Evolutionary conservation across 495 filamentous ascomycete species (phyloP).

Genomic region (Aspergillus affinis): DNA sequence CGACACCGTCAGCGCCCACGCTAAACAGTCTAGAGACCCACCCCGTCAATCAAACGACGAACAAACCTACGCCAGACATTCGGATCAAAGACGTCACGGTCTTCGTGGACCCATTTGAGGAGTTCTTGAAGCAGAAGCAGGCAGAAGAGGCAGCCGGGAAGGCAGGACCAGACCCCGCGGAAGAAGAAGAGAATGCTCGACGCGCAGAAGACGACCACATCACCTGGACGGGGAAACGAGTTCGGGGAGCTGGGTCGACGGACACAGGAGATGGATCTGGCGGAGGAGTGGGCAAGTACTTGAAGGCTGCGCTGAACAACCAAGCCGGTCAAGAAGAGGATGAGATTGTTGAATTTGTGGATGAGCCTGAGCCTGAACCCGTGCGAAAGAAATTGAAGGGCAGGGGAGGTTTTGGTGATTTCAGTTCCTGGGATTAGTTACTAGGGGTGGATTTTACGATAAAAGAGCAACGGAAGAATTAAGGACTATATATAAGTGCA

Average conservation of each 20-base stretch:
- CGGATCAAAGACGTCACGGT: slow-evolving; percentile 79
- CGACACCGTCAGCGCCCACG: slow-evolving; percentile 57
- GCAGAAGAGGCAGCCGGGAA: slow-evolving; percentile 47
- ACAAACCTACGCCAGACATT: slow-evolving; percentile 72
- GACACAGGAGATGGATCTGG: slow-evolving; percentile 41
- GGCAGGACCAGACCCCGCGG: slow-evolving; percentile 34
- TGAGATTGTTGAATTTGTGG: slow-evolving; percentile 59
- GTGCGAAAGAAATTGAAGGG: slow-evolving; percentile 77
- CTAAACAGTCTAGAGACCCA: slow-evolving; percentile 71
- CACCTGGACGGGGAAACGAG: slow-evolving; percentile 89
- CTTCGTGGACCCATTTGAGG: slow-evolving; percentile 94
- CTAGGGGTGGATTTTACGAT: not conserved
- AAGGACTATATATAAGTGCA: not conserved
- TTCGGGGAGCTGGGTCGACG: slow-evolving; percentile 57
- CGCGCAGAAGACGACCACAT: slow-evolving; percentile 83
- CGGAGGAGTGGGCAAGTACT: slow-evolving; percentile 76
- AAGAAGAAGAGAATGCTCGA: slow-evolving; percentile 44
- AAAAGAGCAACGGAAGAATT: not conserved
- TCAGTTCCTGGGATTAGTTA: slow-evolving; percentile 47
- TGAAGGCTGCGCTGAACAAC: slow-evolving; percentile 57
- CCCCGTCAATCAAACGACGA: slow-evolving; percentile 62
- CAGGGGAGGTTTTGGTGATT: slow-evolving; percentile 86
- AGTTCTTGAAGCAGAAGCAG: slow-evolving; percentile 65
- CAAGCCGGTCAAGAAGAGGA: slow-evolving; percentile 43
- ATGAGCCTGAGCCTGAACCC: slow-evolving; percentile 63